phyloP scores from a whole-genome alignment of 2,329 filamentous ascomycete species.

The Pseudofabraea citricarpa region DNA sequence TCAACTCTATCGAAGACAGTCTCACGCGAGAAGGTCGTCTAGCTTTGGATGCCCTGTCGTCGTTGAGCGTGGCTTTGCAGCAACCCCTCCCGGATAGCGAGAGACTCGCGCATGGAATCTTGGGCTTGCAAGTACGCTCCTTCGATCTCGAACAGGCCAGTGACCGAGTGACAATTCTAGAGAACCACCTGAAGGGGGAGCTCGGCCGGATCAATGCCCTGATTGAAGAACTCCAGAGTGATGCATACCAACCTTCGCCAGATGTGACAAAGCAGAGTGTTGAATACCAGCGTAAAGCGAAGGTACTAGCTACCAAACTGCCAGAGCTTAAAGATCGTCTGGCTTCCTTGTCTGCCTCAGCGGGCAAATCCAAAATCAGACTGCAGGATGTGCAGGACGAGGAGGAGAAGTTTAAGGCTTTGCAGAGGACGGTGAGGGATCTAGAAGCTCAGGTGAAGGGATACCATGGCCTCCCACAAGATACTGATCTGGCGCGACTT shows the following conservation, averaged over 20 bases:
- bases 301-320: slow-evolving; percentile 60
- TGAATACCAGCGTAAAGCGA: slow-evolving; percentile 67
- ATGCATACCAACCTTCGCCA: slow-evolving; percentile 48
- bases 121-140: slow-evolving; percentile 49
- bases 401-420: slow-evolving; percentile 51
- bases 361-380: slow-evolving; percentile 30
- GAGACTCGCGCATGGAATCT: slow-evolving; percentile 45
- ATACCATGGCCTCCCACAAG: slow-evolving; percentile 69
- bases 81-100: slow-evolving; percentile 38
- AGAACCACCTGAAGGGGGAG: slow-evolving; percentile 49
- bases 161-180: slow-evolving; percentile 51
- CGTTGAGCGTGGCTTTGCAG: slow-evolving; percentile 40
- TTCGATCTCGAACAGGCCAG: slow-evolving; percentile 50
- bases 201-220: slow-evolving; percentile 34
- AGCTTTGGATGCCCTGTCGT: slow-evolving; percentile 54
- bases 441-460: slow-evolving; percentile 58
- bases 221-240: slow-evolving; percentile 36
- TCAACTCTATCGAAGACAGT: slow-evolving; percentile 48
- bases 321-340: slow-evolving; percentile 60
- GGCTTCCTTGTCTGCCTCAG: slow-evolving; percentile 29
- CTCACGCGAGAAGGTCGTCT: slow-evolving; percentile 50
- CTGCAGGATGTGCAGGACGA: slow-evolving; percentile 54
- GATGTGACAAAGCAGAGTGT: slow-evolving; percentile 66
- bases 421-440: slow-evolving; percentile 53
- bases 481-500: slow-evolving; percentile 62